Evolutionary conservation across 768 basidiomycete genomes (phyloP), one percentile per base, ranked within the genome.

Genomic region (Hygrocybe coccinea): DNA sequence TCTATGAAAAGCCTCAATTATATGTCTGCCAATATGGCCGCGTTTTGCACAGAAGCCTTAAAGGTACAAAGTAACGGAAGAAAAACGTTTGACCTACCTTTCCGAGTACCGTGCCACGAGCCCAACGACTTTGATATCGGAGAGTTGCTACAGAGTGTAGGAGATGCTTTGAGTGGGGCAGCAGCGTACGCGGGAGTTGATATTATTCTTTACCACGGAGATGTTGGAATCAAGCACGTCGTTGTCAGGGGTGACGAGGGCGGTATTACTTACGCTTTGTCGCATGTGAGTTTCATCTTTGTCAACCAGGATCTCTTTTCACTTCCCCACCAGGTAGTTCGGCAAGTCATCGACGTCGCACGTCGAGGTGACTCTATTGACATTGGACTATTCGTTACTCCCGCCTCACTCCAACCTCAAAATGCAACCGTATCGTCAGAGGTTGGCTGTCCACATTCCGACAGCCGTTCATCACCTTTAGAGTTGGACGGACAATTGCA

Each of bases 1-100:
- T 81, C 87, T 37, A 91, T 97, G 90, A 92, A 93, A 73, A 89
- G 87, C 60, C 81, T 97, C 60, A 95, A 95, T 67, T 95, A 90
- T 65, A 82, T 97, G 60, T 91, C 91, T 4, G 90, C 89, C n/a
- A 88, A 91, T 67, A 83, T 91, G 82, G 65, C 77, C 5, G 69
- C 79, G 10, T 77, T 86, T 63, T 76, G 74, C 56, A 65, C 69
- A 14, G 67, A 73, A 51, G 61, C 60, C 50, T 3, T 38, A 10
- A 22, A 37, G 8, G 11, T 17, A 36, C 59, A 68, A 33, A 59
- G 44, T 48, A 56, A 1, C 52, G 38, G 34, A 2, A 39, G 21
- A 11, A n/a, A 37, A 41, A 41, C 47, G 14, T 14, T 48, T 51
- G n/a, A 22, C 37, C 21, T 46, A 22, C 41, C 22, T 54, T 9